phyloP scores from a whole-genome alignment of 2,329 filamentous ascomycete genomes.

The Amphichorda felina region DNA sequence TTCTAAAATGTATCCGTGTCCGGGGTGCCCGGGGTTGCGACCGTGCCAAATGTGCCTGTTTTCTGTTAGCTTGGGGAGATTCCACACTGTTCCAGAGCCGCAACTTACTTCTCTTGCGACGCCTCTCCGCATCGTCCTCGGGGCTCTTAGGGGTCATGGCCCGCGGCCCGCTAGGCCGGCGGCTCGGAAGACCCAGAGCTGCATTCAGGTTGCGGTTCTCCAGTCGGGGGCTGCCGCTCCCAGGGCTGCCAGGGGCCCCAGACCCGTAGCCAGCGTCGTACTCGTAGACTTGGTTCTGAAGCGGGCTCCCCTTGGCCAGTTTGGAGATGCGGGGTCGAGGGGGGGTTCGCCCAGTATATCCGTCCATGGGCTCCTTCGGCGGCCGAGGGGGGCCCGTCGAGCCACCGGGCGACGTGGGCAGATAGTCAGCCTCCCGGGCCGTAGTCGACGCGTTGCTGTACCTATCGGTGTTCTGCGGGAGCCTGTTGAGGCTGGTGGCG shows the following conservation, averaged over 20 bases:
- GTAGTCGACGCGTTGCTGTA: conserved; percentile 33
- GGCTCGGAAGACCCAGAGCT: conserved; percentile 36
- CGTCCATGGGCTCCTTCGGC: conserved; percentile 49
- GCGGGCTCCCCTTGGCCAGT: conserved; percentile 40
- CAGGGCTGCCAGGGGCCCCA: conserved; percentile 32
- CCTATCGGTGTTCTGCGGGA: conserved; percentile 28
- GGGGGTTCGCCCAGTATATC: conserved; percentile 26
- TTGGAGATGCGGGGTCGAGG: conserved; percentile 36
- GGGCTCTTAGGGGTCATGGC: conserved; percentile 48
- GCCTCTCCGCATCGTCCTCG: conserved; percentile 34
- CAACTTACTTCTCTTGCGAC: conserved; percentile 44
- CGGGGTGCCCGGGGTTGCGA: conserved; percentile 18
- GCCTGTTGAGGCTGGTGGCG: conserved; percentile 43
- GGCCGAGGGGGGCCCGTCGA: conserved; percentile 40
- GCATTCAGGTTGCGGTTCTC: conserved; percentile 47
- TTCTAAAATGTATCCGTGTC: conserved; percentile 24
- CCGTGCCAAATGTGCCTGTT: conserved; percentile 22
- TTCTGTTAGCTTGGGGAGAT: too few relatives aligned
- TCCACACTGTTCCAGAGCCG: too few relatives aligned
- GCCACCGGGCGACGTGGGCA: conserved; percentile 26
- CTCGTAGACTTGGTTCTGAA: conserved; percentile 44
- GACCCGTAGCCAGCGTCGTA: conserved; percentile 43
- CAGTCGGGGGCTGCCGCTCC: conserved; percentile 39
- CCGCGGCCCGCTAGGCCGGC: conserved; percentile 44
- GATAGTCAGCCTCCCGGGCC: conserved; percentile 28